phyloP scores from a whole-genome alignment of 139 green algal species.

The Diplosphaera chodatii region DNA sequence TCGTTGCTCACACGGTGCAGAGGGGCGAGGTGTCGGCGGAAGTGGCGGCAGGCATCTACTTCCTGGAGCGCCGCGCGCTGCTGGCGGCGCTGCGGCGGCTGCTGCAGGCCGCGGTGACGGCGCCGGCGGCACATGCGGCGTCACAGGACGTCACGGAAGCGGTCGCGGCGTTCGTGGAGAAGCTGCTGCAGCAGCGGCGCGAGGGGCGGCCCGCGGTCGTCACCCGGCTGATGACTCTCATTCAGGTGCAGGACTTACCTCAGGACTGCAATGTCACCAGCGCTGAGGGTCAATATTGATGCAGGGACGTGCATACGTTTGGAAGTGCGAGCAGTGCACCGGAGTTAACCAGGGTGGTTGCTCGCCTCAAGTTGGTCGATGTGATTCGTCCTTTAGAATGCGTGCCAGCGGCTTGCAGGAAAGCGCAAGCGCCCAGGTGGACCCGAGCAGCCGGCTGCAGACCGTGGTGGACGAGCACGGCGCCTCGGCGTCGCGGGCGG shows the following conservation, averaged over 20 bases:
- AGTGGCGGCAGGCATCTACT: constrained; percentile 46
- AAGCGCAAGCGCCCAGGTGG: constrained; percentile 15
- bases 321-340: no score
- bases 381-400: no score
- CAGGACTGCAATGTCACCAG: no score
- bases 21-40: constrained; percentile 37
- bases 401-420: constrained; percentile 27
- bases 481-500: constrained; percentile 16
- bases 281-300: no score
- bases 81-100: constrained; percentile 37
- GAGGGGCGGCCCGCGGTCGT: constrained; percentile 26
- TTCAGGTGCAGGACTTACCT: no score
- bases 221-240: constrained; percentile 29
- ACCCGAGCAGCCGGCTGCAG: constrained; percentile 15
- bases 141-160: neutral
- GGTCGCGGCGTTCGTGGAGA: constrained; percentile 30
- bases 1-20: no score
- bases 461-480: constrained; percentile 25
- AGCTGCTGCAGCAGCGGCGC: constrained; percentile 27
- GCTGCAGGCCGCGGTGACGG: constrained; percentile 29
- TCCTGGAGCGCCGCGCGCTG: constrained; percentile 46
- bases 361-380: no score
- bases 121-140: neutral
- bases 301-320: no score
- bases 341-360: no score